These are phyloP conservation scores for Alternaria gansuensis DNA, from an alignment of 2,329 filamentous ascomycete species.

Conservation along the genomic window DNA sequence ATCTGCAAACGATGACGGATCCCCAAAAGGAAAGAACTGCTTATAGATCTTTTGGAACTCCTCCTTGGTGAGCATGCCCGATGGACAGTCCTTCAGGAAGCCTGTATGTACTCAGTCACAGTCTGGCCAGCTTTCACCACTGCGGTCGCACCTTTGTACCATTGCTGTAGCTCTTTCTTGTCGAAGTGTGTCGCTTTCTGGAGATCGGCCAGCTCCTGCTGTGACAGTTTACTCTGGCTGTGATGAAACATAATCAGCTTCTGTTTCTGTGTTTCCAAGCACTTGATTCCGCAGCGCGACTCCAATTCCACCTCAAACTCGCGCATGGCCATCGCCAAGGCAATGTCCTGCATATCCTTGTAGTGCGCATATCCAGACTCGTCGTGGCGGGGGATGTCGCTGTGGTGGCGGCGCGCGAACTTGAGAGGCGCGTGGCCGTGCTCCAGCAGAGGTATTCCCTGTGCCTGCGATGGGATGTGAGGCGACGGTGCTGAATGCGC, in stretches of 20 bases:
- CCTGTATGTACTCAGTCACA: conserved; percentile 63
- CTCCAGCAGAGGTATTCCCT: conserved; percentile 37
- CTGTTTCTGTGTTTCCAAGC: conserved; percentile 38
- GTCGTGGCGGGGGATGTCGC: conserved; percentile 33
- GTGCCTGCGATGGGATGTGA: conserved; percentile 28
- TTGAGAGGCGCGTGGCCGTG: conserved; percentile 39
- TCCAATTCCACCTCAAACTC: conserved; percentile 38
- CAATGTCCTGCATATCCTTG: conserved; percentile 33
- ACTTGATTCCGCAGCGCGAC: conserved; percentile 31
- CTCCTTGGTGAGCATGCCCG: conserved; percentile 94
- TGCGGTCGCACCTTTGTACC: conserved; percentile 87
- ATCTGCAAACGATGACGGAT: conserved; percentile 96
- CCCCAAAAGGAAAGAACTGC: conserved; percentile 98
- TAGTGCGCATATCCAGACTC: conserved; percentile 42
- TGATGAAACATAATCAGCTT: conserved; percentile 48
- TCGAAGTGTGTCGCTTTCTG: conserved; percentile 98
- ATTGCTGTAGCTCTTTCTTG: conserved; percentile 99
- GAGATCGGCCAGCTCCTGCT: conserved; percentile 92
- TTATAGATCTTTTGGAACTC: conserved; percentile 99
- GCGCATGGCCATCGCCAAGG: conserved; percentile 40
- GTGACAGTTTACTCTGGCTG: conserved; percentile 98
- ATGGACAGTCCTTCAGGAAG: conserved; percentile 97
- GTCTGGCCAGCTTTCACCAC: not conserved
- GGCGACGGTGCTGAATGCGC: conserved; percentile 18
- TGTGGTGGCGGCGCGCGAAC: conserved; percentile 43